Evolutionary conservation across 2,329 filamentous ascomycete genomes (phyloP), one percentile per base, ranked within the genome.

Genomic region (Botryotinia calthae): DNA sequence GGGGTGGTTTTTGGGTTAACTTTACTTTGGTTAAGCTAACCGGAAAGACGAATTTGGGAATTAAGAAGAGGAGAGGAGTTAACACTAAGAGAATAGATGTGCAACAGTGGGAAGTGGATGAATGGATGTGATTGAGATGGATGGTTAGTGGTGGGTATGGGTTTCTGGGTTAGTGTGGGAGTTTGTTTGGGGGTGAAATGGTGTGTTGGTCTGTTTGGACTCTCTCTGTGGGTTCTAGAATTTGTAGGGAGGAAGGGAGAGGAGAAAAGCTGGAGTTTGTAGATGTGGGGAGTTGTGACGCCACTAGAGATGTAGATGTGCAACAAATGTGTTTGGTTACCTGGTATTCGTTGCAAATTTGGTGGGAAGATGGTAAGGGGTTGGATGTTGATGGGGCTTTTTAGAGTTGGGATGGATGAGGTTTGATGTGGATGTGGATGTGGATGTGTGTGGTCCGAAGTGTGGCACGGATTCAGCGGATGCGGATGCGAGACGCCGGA

Each of bases 261-360:
- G 18, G 9, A 22, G 28, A 31, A 46, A 44, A 0, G 31, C 12
- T 22, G 18, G 37, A 28, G n/a, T 7, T 44, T 44, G 7, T 63
- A 22, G 4, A 25, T 25, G 2, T n/a, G 16, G 42, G 40, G 61
- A 31, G 28, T 31, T 34, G 40, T 46, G 54, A 64, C 59, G 37
- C 59, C 59, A 71, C 59, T 65, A 71, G 40, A 71, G 51, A 40
- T 37, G 1, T 31, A 56, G 69, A 71, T 31, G 46, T 65, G 59
- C 59, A 65, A 71, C 59, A 65, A 46, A 71, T 10, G 6, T n/a
- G 10, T 44, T 2, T 31, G 3, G n/a, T 12, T 54, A 2, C 5
- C 48, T n/a, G n/a, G 25, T 1, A 54, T 54, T n/a, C 7, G 8
- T n/a, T 2, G 14, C 14, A 5, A 25, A 54, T 54, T n/a, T 14